These are phyloP conservation scores for Lactifluus subvellereus DNA, from an alignment of 768 basidiomycete genomes.

Conservation along the genomic window DNA sequence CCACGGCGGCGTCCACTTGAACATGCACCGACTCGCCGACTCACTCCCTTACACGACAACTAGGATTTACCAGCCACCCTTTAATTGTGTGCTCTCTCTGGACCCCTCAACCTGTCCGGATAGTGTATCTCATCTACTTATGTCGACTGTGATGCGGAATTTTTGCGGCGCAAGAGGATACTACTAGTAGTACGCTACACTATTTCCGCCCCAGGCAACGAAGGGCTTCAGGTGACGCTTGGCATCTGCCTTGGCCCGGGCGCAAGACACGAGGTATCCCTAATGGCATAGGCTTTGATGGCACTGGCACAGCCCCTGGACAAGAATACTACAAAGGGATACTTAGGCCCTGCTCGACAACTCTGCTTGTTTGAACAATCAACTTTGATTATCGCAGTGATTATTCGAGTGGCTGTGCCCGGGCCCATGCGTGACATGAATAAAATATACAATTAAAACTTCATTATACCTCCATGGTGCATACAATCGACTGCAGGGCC, in stretches of 20 bases:
- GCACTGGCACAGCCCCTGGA: background rate
- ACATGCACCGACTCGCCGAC: background rate
- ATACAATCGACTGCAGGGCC: too few relatives aligned
- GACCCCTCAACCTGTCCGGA: too few relatives aligned
- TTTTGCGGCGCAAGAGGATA: background rate
- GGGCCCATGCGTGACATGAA: too few relatives aligned
- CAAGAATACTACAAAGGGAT: background rate
- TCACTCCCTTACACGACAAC: background rate
- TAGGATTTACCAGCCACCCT: too few relatives aligned
- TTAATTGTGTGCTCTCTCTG: too few relatives aligned
- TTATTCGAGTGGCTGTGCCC: too few relatives aligned
- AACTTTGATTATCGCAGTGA: too few relatives aligned
- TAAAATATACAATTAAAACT: too few relatives aligned
- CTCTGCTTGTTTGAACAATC: too few relatives aligned
- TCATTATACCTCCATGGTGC: too few relatives aligned
- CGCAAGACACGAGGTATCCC: background rate
- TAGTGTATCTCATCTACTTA: background rate
- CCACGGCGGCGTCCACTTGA: conserved; percentile 24
- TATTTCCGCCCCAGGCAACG: background rate
- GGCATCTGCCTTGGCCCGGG: background rate
- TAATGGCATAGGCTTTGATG: background rate
- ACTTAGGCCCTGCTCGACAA: too few relatives aligned
- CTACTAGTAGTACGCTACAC: background rate
- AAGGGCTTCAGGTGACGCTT: background rate
- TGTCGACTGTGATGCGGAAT: background rate